Evolutionary conservation across 139 green algal genomes (phyloP).

Genomic region (Chlamydomonas asymmetrica): DNA sequence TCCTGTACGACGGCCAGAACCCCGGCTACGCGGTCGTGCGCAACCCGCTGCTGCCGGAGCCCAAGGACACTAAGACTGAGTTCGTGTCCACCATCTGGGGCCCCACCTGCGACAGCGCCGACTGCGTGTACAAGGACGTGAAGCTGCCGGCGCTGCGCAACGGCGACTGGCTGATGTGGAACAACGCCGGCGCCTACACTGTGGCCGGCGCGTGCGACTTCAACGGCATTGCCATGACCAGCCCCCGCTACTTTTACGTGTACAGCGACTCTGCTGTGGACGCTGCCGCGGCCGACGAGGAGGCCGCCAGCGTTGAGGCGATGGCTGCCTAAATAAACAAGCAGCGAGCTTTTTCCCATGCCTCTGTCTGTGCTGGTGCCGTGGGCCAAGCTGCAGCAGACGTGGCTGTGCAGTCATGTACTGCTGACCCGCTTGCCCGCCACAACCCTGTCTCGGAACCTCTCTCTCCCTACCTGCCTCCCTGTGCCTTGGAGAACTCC

Average conservation of each 20-base stretch:
- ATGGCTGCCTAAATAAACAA: no score
- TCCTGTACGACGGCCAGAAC: conserved; percentile 56
- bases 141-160: conserved; percentile 76
- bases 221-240: conserved; percentile 67
- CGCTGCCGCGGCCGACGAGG: background rate
- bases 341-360: no score
- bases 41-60: conserved; percentile 43
- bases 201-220: conserved; percentile 83
- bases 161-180: conserved; percentile 95
- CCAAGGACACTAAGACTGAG: conserved; percentile 3
- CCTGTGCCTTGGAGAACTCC: no score
- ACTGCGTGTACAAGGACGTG: conserved; percentile 78
- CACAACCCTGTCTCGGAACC: no score
- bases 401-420: no score
- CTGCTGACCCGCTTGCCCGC: no score
- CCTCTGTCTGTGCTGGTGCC: no score
- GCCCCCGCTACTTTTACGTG: conserved; percentile 52
- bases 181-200: conserved; percentile 92
- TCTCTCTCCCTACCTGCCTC: no score
- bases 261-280: conserved; percentile 51
- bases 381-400: no score
- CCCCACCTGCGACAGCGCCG: conserved; percentile 86
- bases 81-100: conserved; percentile 82
- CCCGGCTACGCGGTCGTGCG: conserved; percentile 49
- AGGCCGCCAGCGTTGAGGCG: no score